Evolutionary conservation across 768 basidiomycete genomes (phyloP).

Genomic region (Xerocomus brunneocitrinus): DNA sequence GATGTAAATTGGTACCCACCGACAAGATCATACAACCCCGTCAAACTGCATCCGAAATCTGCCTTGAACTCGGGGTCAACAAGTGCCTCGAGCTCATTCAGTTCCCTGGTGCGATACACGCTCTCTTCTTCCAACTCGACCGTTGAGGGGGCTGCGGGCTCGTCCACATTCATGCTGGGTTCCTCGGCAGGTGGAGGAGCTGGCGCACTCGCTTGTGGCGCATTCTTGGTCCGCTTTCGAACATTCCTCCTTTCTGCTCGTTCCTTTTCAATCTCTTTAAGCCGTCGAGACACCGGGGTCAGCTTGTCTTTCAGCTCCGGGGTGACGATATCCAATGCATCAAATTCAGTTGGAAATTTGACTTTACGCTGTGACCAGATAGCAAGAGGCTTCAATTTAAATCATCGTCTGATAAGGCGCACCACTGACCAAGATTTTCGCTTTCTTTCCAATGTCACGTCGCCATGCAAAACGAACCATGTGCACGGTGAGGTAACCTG

Average conservation of each 20-base stretch:
- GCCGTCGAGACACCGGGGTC: constrained; percentile 60
- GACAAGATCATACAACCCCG: constrained; percentile 86
- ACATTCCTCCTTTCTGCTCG: constrained; percentile 79
- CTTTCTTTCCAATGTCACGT: constrained; percentile 83
- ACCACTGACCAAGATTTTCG: constrained; percentile 85
- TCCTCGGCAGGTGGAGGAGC: constrained; percentile 20
- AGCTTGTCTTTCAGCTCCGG: constrained; percentile 74
- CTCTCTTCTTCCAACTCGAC: constrained; percentile 57
- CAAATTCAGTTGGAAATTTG: constrained; percentile 87
- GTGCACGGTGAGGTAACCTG: constrained; percentile 81
- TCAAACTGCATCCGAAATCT: constrained; percentile 71
- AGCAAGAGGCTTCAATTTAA: background rate
- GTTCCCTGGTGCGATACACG: constrained; percentile 60
- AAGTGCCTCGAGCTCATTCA: constrained; percentile 56
- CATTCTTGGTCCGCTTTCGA: constrained; percentile 63
- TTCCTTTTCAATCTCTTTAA: constrained; percentile 81
- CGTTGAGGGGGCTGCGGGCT: constrained; percentile 28
- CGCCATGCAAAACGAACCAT: constrained; percentile 98
- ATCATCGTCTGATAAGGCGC: background rate
- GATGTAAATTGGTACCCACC: constrained; percentile 46
- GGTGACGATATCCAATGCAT: constrained; percentile 76
- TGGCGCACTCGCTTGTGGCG: constrained; percentile 7
- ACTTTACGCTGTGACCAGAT: constrained; percentile 63
- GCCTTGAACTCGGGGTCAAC: constrained; percentile 57
- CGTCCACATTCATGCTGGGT: constrained; percentile 44